A percentile compares a stretch with the other conserved stretches of the same genome.
phyloP scores from a whole-genome alignment of 495 filamentous ascomycete species.

The Aspergillus saccharolyticus region DNA sequence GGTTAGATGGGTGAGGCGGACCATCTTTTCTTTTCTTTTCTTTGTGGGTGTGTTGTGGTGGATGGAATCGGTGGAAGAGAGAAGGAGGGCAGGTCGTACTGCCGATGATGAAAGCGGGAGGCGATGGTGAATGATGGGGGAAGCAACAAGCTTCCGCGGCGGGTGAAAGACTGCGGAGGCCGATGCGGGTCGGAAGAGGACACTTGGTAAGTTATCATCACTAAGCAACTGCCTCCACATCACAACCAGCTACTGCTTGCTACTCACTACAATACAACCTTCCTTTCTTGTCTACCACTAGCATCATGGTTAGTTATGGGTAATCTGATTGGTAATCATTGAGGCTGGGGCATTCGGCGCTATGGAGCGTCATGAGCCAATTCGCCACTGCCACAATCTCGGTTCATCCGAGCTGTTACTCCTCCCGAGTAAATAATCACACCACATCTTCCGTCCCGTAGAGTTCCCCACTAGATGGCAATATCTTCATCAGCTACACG shows the following conservation, averaged over 20 bases:
- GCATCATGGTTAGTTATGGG: too few relatives aligned
- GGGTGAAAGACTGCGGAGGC: slow-evolving; percentile 12
- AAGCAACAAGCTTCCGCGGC: slow-evolving; percentile 9
- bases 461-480: neutral
- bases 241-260: too few relatives aligned
- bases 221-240: neutral
- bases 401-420: neutral
- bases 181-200: slow-evolving; percentile 15
- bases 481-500: neutral
- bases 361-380: too few relatives aligned
- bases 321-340: neutral
- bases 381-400: neutral
- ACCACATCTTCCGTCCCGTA: neutral
- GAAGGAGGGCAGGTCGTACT: neutral
- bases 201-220: slow-evolving; percentile 18
- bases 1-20: slow-evolving; percentile 43
- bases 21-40: slow-evolving; percentile 29
- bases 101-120: neutral
- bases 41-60: neutral
- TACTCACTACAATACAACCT: too few relatives aligned
- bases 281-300: too few relatives aligned
- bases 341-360: too few relatives aligned
- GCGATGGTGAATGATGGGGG: slow-evolving; percentile 4
- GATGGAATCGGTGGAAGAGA: neutral
- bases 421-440: neutral